Conservation (phyloP, 1,139 yeast genomes). For the Blastobotrys buckinghamii region DNA sequence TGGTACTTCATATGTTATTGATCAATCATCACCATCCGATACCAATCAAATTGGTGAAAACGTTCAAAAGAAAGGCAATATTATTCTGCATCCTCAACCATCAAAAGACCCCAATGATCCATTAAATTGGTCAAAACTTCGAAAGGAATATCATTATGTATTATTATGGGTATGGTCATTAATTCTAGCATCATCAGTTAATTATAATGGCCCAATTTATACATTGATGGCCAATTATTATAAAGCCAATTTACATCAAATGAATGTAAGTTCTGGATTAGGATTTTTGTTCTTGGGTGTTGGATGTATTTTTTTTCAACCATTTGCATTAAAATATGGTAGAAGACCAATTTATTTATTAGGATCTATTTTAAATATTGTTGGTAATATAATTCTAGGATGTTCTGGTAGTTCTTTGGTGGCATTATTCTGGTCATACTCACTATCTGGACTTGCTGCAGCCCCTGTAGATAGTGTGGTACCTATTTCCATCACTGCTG, state of each 20-base stretch:
- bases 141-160: constrained; percentile 8
- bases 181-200: constrained; percentile 6
- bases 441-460: constrained; percentile 44
- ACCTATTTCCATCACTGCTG: constrained; percentile 38
- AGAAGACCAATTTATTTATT: constrained; percentile 46
- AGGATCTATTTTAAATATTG: constrained; percentile 16
- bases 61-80: constrained; percentile 17
- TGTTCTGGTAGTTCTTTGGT: constrained; percentile 16
- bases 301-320: constrained; percentile 46
- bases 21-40: constrained; percentile 30
- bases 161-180: constrained; percentile 10
- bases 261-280: constrained; percentile 48
- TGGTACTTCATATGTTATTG: constrained; percentile 57
- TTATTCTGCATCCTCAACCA: constrained; percentile 68
- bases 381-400: constrained; percentile 26
- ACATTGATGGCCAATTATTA: neutral
- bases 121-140: constrained; percentile 46
- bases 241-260: constrained; percentile 29
- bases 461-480: constrained; percentile 53
- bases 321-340: constrained; percentile 49
- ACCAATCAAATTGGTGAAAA: constrained; percentile 19
- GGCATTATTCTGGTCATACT: constrained; percentile 37
- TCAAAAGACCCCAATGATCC: constrained; percentile 74
- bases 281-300: constrained; percentile 44
- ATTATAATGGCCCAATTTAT: constrained; percentile 10